These are phyloP conservation scores for Helicostylum pulchrum DNA, from an alignment of 192 early-diverging fungal genomes.

Conservation along the genomic window DNA sequence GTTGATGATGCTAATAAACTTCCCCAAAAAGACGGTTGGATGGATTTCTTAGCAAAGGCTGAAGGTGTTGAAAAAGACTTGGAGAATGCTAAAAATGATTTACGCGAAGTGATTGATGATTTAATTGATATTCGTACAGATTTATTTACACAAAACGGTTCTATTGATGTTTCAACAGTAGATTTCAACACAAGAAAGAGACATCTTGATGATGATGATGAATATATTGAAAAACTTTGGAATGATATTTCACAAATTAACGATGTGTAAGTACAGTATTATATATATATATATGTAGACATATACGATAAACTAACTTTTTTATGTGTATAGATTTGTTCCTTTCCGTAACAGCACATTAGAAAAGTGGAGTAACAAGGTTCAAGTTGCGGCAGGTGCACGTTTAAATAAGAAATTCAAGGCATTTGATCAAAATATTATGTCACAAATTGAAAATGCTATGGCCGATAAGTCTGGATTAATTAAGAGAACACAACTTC, in stretches of 20 bases:
- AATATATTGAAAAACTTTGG: slow-evolving; percentile 54
- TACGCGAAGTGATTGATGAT: slow-evolving; percentile 38
- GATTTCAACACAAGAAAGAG: slow-evolving; percentile 40
- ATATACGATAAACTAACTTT: background rate
- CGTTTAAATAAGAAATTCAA: slow-evolving; percentile 90
- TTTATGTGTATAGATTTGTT: slow-evolving; percentile 44
- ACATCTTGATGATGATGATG: slow-evolving; percentile 46
- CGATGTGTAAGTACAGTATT: slow-evolving; percentile 31
- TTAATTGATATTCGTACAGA: slow-evolving; percentile 40
- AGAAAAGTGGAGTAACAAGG: slow-evolving; percentile 93
- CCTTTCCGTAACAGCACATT: slow-evolving; percentile 82
- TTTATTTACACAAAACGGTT: slow-evolving; percentile 37
- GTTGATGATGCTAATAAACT: slow-evolving; percentile 75
- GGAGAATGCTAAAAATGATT: slow-evolving; percentile 28
- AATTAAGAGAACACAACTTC: slow-evolving; percentile 83
- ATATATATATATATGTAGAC: background rate
- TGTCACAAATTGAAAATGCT: slow-evolving; percentile 36
- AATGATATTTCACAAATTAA: slow-evolving; percentile 58
- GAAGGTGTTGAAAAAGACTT: slow-evolving; percentile 22
- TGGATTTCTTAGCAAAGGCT: slow-evolving; percentile 21
- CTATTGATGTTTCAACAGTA: slow-evolving; percentile 30
- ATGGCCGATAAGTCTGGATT: slow-evolving; percentile 72
- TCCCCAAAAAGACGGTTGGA: slow-evolving; percentile 49
- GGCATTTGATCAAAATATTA: slow-evolving; percentile 76
- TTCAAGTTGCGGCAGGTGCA: slow-evolving; percentile 66